A percentile compares a stretch with the other conserved stretches of the same genome.
These are phyloP conservation scores for Nothophytophthora sp. DNA, from an alignment of 352 stramenopile species.

Conservation along the genomic window DNA sequence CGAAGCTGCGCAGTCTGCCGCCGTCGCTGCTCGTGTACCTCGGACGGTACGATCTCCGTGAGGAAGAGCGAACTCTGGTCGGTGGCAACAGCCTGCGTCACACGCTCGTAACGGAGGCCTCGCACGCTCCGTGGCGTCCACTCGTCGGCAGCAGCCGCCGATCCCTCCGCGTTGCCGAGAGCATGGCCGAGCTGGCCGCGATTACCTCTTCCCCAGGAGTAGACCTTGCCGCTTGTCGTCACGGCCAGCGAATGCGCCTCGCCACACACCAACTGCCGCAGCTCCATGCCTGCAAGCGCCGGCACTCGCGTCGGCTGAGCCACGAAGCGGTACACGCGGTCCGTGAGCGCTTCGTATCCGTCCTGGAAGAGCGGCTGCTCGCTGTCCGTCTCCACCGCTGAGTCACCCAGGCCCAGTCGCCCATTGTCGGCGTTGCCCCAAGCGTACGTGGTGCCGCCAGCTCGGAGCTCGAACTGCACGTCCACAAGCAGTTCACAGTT, in stretches of 20 bases:
- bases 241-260: constrained; percentile 57
- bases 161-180: background rate
- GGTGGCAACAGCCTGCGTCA: constrained; percentile 52
- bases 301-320: constrained; percentile 39
- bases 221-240: constrained; percentile 48
- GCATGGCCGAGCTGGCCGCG: constrained; percentile 48
- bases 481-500: constrained; percentile 48
- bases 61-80: constrained; percentile 62
- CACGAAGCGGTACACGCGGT: constrained; percentile 60
- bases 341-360: constrained; percentile 73
- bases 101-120: constrained; percentile 48
- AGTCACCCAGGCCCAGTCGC: constrained; percentile 49
- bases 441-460: constrained; percentile 58
- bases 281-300: constrained; percentile 44
- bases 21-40: constrained; percentile 44
- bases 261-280: constrained; percentile 53
- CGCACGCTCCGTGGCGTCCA: constrained; percentile 46
- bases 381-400: background rate
- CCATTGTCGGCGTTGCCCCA: constrained; percentile 69
- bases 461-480: constrained; percentile 44
- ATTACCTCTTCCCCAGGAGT: constrained; percentile 57
- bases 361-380: constrained; percentile 38
- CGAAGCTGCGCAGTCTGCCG: constrained; percentile 52
- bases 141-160: constrained; percentile 20
- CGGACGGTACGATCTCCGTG: constrained; percentile 38